Evolutionary conservation across 495 filamentous ascomycete genomes (phyloP), one percentile per base, ranked within the genome.

Genomic region (Penicillium roqueforti): DNA sequence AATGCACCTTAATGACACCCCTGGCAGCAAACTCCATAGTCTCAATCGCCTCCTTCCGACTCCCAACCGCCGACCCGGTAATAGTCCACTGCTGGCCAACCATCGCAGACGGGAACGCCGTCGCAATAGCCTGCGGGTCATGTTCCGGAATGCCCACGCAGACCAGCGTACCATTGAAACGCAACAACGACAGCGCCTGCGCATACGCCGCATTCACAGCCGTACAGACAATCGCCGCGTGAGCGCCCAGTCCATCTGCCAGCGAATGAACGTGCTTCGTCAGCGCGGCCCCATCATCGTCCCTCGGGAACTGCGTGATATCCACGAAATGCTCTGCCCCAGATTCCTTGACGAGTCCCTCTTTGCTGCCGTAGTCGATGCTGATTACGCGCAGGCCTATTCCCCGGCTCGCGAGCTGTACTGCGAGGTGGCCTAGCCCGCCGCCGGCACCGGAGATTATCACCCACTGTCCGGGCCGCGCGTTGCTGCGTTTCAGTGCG

Each of bases 281-380:
- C 26, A 86, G 69, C 0, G 67, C 73, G 14, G 62, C 68, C 28
- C 67, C 66, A 6, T 73, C 70, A 26, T 81, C 76, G 57, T 79
- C 76, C 11, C 64, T 67, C 1, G 70, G 69, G 60, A 78, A 79
- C 52, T 81, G 74, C n/a, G 80, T 82, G 44, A 84, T 66, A 53
- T 86, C 85, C 51, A 90, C 71, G 63, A 89, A 89, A 51, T 79
- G 74, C 66, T 89, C 85, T 2, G 85, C 86, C 1, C 87, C 87
- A 31, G 72, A 82, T 0, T 75, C 73, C 19, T 76, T 74, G 25
- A 83, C 79, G n/a, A 86, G 58, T 2, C 77, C 68, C 53, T 81
- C 76, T 62, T 89, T 89, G 49, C 72, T 76, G 43, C 82, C 80
- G 59, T 79, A 72, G 67, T 89, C 87, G 62, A 89, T 80, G 22